Percentiles rank a stretch among this genome's conserved stretches.
These are phyloP conservation scores for Leishmania braziliensis DNA, from an alignment of 208 protist genomes.

Conservation along the genomic window DNA sequence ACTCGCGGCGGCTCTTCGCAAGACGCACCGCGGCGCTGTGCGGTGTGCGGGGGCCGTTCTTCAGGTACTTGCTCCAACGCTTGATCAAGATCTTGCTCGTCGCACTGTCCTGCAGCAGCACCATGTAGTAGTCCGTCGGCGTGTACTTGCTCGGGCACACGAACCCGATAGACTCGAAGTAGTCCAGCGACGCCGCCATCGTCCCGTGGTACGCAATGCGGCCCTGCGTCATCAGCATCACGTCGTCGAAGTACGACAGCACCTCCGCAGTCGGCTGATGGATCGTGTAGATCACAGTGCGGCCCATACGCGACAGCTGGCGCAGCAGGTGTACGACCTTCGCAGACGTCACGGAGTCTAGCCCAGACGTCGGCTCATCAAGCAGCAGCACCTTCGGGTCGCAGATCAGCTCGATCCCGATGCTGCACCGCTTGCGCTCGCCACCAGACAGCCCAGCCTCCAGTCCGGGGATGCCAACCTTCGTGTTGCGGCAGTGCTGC, in stretches of 20 bases:
- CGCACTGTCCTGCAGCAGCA: conserved; percentile 67
- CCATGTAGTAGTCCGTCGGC: conserved; percentile 91
- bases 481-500: conserved; percentile 60
- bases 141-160: conserved; percentile 71
- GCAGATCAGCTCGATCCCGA: conserved; percentile 89
- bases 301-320: conserved; percentile 67
- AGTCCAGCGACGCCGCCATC: conserved; percentile 58
- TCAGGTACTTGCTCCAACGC: conserved; percentile 68
- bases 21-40: conserved; percentile 59
- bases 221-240: conserved; percentile 89
- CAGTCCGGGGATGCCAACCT: conserved; percentile 76
- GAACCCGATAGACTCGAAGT: conserved; percentile 86
- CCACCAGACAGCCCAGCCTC: conserved; percentile 83
- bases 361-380: conserved; percentile 90
- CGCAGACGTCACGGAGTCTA: conserved; percentile 89
- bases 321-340: conserved; percentile 81
- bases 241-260: conserved; percentile 90
- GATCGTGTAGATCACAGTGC: conserved; percentile 94
- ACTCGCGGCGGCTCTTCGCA: conserved; percentile 35
- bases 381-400: conserved; percentile 87
- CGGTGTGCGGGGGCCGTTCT: conserved; percentile 45
- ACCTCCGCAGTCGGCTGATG: conserved; percentile 94
- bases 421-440: conserved; percentile 89
- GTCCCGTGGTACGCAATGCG: conserved; percentile 84
- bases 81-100: conserved; percentile 60